Base-by-base conservation (phyloP, 257 asterid genomes). In the Fraxinus pennsylvanica region DNA sequence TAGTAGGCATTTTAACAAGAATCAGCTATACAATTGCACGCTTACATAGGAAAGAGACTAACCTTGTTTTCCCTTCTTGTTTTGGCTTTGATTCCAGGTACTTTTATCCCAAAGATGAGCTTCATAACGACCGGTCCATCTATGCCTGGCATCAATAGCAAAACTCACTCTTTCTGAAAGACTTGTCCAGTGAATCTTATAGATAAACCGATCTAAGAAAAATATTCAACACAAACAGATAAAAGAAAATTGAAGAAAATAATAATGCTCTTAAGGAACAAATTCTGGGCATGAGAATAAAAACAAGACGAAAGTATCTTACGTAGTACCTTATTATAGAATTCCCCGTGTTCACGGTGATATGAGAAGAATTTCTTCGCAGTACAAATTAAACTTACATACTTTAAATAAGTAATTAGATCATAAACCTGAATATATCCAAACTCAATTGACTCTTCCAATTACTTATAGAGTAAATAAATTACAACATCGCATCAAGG, bases 21-120 rank as follows among this genome's bases (percentile, higher is more conserved):
- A 77, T 25, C 57, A 68, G 52, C 2, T 6, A 38, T 47, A 73
- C 54, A 52, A 52, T 6, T 52, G 22, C 63, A 57, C n/a, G 66
- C 25, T 57, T 19, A 57, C 66, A 68, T 13, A 33, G 75, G 63
- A 19, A 54, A 72, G 30, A 70, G 27, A 74, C 59, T 81, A 32
- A 95, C 99, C 99, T 93, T 95, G 99, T 85, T 95, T 95, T 81
- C 98, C 98, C 84, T 95, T 95, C 86, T 95, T 95, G 78, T 95
- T 95, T 76, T 95, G 99, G 83, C 91, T 95, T 76, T 95, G 98
- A 85, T 95, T 95, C 98, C 98, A 95, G 73, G 99, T 95, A 82
- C 92, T 95, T 88, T 95, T 95, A 84, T 95, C 99, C 98, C 98
- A 93, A 74, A 95, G 94, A 88, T 93, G 99, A 67, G 99, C 99